Conservation (phyloP, 2,329 filamentous ascomycete species). For the Graphilbum sp. region DNA sequence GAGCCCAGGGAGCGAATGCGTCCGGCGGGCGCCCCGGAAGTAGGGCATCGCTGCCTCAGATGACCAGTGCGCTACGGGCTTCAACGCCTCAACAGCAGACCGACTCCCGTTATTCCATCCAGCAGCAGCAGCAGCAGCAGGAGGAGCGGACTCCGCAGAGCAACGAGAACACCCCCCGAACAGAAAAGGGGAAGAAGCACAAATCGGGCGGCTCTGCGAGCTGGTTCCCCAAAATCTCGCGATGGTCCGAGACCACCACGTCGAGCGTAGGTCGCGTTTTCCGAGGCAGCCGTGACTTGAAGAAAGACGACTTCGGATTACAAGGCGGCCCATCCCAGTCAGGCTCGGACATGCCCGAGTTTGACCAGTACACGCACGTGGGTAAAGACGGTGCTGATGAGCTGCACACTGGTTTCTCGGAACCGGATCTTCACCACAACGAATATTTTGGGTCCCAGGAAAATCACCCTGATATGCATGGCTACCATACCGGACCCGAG, state of each 20-base stretch:
- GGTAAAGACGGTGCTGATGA: constrained; percentile 44
- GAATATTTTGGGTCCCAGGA: constrained; percentile 8
- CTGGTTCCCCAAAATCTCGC: constrained; percentile 80
- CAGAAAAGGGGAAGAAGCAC: constrained; percentile 69
- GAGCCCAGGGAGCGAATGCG: not conserved
- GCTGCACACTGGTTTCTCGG: constrained; percentile 38
- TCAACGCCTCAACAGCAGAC: constrained; percentile 25
- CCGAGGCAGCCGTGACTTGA: constrained; percentile 48
- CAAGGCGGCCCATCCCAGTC: constrained; percentile 46
- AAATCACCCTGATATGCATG: not conserved
- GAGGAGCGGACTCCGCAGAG: constrained; percentile 28
- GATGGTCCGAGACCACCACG: constrained; percentile 93
- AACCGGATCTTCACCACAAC: constrained; percentile 26
- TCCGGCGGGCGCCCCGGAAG: not conserved
- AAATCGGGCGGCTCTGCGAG: constrained; percentile 68
- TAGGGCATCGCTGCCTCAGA: constrained; percentile 4
- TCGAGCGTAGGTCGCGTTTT: constrained; percentile 72
- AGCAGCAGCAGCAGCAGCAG: not conserved
- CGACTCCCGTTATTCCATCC: not conserved
- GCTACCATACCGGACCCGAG: constrained; percentile 1
- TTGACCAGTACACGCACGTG: constrained; percentile 42
- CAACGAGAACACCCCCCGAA: constrained; percentile 64
- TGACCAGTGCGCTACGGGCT: constrained; percentile 4
- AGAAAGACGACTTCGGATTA: constrained; percentile 29
- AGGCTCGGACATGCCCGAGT: constrained; percentile 55